Evolutionary conservation across 148 eudicot genomes (phyloP), one percentile per base, ranked within the genome.

Genomic region (Simmondsia chinensis): DNA sequence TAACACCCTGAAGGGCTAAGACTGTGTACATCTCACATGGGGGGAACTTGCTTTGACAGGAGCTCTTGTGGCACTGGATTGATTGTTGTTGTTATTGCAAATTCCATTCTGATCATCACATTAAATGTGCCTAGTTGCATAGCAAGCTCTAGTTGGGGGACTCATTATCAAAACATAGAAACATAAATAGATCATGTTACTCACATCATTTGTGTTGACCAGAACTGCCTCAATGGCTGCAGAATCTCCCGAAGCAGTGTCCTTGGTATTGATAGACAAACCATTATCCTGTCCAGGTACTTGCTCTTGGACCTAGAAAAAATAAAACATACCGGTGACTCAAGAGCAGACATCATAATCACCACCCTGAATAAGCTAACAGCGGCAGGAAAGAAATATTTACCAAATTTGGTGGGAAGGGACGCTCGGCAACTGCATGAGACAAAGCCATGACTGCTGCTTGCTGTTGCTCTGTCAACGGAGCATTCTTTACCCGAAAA

Each of bases 401-500:
- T 32, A 81, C 97, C 82, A 81, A 72, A 61, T 70, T 79, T 27
- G 81, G 61, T 19, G 95, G 97, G 65, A 73, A 82, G 0, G 95
- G 97, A 43, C 94, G 82, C 70, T 91, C 97, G 7, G 88, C 82
- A 53, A 91, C 83, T 6, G 85, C 88, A 65, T 91, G 94, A 42
- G 88, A 82, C 47, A 91, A 77, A 20, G 95, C 87, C 7, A 61
- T 59, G 32, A 91, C 74, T 17, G 97, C 97, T 18, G 94, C 74
- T 74, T 82, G 94, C 52, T 91, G 95, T 33, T 85, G 93, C 48
- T 91, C 97, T 33, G 93, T 78, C 68, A 91, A 55, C 34, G 95
- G 97, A 51, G 97, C 85, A 72, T 74, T 81, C 97, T 91, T 53
- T 13, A 49, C 15, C 51, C 52, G n/a, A 9, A 26, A 32, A 38